These are phyloP conservation scores for Buddleja alternifolia DNA, from an alignment of 257 asterid genomes.

Conservation along the genomic window DNA sequence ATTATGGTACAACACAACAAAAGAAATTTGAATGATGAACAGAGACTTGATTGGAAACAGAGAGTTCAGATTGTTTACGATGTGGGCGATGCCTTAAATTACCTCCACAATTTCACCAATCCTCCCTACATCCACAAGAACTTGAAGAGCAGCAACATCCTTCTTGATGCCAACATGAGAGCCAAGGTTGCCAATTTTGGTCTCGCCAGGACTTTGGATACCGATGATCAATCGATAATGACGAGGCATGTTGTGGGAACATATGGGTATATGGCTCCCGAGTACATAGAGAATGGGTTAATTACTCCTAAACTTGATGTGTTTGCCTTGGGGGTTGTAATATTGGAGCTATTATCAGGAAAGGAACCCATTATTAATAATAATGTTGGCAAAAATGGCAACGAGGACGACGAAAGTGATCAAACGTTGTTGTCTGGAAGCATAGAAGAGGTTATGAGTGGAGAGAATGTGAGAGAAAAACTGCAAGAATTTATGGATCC, in stretches of 20 bases:
- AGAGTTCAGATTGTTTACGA: slow-evolving; percentile 61
- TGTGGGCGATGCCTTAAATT: slow-evolving; percentile 58
- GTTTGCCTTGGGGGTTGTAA: slow-evolving; percentile 54
- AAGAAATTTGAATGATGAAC: background rate
- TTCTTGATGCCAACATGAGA: slow-evolving; percentile 53
- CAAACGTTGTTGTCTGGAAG: slow-evolving; percentile 24
- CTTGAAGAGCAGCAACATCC: slow-evolving; percentile 53
- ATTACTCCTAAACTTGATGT: slow-evolving; percentile 59
- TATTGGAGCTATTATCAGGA: slow-evolving; percentile 57
- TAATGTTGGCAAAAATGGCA: background rate
- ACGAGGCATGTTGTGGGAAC: slow-evolving; percentile 68
- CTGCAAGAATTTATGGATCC: slow-evolving; percentile 51
- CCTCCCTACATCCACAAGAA: slow-evolving; percentile 73
- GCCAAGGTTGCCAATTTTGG: slow-evolving; percentile 58
- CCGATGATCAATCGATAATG: background rate
- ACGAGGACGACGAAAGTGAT: slow-evolving; percentile 1
- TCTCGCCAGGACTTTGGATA: slow-evolving; percentile 39
- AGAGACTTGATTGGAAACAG: slow-evolving; percentile 52
- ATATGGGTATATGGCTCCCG: slow-evolving; percentile 65
- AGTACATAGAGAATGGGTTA: slow-evolving; percentile 60
- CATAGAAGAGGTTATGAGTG: slow-evolving; percentile 43
- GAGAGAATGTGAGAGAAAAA: slow-evolving; percentile 53
- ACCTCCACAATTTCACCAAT: slow-evolving; percentile 63
- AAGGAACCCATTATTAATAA: slow-evolving; percentile 27
- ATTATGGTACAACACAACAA: slow-evolving; percentile 12